Conservation (phyloP, 2,329 filamentous ascomycete genomes). For the Trichoderma hamatum region DNA sequence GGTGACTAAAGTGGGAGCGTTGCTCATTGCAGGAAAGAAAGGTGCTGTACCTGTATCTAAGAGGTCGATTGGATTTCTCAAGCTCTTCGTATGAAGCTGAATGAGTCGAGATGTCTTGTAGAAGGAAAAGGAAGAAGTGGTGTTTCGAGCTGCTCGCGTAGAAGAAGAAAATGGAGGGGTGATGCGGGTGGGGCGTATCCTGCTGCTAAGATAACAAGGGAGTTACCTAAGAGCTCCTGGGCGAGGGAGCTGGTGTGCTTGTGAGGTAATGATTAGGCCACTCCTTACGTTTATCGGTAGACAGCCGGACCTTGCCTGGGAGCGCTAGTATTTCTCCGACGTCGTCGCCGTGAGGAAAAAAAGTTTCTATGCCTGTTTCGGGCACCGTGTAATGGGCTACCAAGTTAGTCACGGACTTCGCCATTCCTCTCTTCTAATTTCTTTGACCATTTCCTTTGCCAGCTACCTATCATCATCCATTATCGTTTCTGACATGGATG, state of each 20-base stretch:
- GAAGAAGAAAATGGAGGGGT: conserved; percentile 26
- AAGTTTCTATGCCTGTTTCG: conserved; percentile 12
- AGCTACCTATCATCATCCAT: not conserved
- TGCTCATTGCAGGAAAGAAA: conserved; percentile 1
- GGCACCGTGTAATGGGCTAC: not conserved
- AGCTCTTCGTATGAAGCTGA: conserved; percentile 11
- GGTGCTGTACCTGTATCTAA: conserved; percentile 9
- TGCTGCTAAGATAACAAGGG: not conserved
- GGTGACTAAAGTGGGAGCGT: not conserved
- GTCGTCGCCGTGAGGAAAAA: not conserved
- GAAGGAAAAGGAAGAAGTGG: conserved; percentile 20
- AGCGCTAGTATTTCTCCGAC: conserved; percentile 23
- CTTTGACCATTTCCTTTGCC: not conserved
- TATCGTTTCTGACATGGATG: conserved; percentile 19
- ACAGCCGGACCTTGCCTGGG: conserved; percentile 2
- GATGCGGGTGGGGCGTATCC: conserved; percentile 21
- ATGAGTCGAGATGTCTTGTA: conserved; percentile 3
- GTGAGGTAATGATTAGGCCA: conserved; percentile 23
- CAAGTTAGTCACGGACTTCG: not conserved
- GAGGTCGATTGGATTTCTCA: conserved; percentile 25
- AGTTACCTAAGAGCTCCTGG: conserved; percentile 24
- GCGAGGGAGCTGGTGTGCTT: conserved; percentile 12
- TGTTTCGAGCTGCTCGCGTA: conserved; percentile 15
- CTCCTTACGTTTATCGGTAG: conserved; percentile 23
- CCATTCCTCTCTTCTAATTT: conserved; percentile 16